phyloP scores from a whole-genome alignment of 2,329 filamentous ascomycete species.

The Trichothecium roseum region DNA sequence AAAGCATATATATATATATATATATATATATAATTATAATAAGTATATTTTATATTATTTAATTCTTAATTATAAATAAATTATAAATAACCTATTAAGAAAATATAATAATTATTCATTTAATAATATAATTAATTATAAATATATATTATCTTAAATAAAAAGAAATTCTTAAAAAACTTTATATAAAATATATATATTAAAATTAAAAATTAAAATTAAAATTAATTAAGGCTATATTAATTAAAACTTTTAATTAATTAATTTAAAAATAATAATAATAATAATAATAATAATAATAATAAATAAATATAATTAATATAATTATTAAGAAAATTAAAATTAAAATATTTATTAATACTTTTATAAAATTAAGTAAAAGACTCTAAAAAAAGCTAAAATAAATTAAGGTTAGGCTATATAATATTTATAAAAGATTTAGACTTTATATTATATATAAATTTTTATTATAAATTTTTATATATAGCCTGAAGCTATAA shows the following conservation, averaged over 20 bases:
- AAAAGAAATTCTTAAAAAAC: neutral
- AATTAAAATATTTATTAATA: neutral
- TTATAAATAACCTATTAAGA: too few species aligned
- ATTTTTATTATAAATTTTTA: neutral
- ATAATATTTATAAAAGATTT: neutral
- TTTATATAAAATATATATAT: neutral
- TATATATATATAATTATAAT: slow-evolving; percentile 1
- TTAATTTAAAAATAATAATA: neutral
- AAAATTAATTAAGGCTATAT: too few species aligned
- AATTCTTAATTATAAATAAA: too few species aligned
- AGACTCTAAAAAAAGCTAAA: too few species aligned
- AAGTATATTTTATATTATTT: too few species aligned
- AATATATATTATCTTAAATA: neutral
- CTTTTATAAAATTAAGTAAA: neutral
- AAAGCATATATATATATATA: neutral
- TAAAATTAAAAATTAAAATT: neutral
- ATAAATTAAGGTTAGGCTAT: too few species aligned
- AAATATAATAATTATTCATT: too few species aligned
- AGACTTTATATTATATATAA: neutral
- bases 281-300: too few species aligned
- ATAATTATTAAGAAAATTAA: neutral
- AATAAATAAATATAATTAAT: too few species aligned
- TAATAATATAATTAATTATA: too few species aligned
- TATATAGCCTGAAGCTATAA: slow-evolving; percentile 1
- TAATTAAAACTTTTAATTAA: too few species aligned